A percentile compares a stretch with the other conserved stretches of the same genome.
Evolutionary conservation across 352 stramenopile genomes (phyloP).

Genomic region (Globisporangium acanthophoron): DNA sequence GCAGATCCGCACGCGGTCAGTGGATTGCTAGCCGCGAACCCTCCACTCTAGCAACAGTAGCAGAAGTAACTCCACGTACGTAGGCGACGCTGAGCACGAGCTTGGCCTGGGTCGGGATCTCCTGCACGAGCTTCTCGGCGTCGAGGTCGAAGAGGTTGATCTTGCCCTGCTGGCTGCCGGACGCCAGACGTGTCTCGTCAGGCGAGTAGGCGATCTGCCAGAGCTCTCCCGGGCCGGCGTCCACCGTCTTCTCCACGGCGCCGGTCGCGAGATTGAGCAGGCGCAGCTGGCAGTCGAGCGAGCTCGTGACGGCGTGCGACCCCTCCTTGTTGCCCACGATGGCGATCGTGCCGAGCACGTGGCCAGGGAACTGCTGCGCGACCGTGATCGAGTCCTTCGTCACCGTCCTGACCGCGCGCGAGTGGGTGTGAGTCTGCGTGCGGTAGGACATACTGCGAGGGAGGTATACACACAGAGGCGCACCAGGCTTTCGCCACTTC

Average conservation of each 20-base stretch:
- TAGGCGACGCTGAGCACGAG: constrained; percentile 77
- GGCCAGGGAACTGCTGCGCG: constrained; percentile 77
- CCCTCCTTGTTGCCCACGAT: constrained; percentile 79
- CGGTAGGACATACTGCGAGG: not conserved
- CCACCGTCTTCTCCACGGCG: constrained; percentile 76
- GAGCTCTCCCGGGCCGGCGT: constrained; percentile 80
- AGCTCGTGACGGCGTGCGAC: constrained; percentile 72
- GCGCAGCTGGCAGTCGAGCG: constrained; percentile 79
- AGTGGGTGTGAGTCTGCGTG: not conserved
- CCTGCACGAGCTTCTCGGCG: constrained; percentile 67
- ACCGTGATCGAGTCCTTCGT: constrained; percentile 65
- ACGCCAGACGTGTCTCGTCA: constrained; percentile 75
- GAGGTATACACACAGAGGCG: not conserved
- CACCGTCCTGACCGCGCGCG: constrained; percentile 33
- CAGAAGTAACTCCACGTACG: constrained; percentile 21
- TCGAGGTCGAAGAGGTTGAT: constrained; percentile 86
- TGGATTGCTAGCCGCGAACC: not conserved
- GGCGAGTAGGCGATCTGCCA: constrained; percentile 86
- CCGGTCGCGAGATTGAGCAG: constrained; percentile 71
- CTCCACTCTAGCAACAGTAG: constrained; percentile 1
- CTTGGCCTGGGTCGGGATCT: constrained; percentile 67
- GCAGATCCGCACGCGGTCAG: not conserved
- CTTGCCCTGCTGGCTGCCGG: constrained; percentile 81
- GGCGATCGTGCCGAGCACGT: constrained; percentile 83
- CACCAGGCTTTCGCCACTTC: constrained; percentile 84